A percentile compares a stretch with the other conserved stretches of the same genome.
Evolutionary conservation across 75 land plant species (phyloP).

Genomic region (Selaginella moellendorffii): DNA sequence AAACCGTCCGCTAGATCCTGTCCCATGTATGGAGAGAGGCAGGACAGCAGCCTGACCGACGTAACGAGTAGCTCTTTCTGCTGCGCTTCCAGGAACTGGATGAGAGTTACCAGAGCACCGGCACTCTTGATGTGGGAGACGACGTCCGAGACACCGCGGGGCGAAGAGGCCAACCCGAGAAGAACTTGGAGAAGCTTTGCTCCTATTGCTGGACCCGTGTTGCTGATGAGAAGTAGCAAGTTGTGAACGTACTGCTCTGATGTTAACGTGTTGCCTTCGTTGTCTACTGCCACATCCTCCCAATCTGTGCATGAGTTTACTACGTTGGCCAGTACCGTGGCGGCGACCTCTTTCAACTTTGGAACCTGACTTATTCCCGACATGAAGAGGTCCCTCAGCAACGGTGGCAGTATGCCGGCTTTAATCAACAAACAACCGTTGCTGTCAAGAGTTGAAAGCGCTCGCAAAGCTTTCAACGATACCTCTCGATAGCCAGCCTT

Average conservation of each 20-base stretch:
- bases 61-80: constrained; percentile 35
- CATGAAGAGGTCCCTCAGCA: constrained; percentile 66
- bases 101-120: constrained; percentile 79
- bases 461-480: constrained; percentile 65
- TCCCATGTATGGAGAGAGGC: constrained; percentile 77
- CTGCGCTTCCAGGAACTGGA: constrained; percentile 43
- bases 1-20: constrained; percentile 53
- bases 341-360: constrained; percentile 81
- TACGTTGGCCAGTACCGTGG: constrained; percentile 79
- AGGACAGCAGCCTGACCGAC: constrained; percentile 40
- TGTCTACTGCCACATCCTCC: constrained; percentile 44
- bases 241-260: constrained; percentile 75
- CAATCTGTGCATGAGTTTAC: constrained; percentile 59
- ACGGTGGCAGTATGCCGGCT: constrained; percentile 74
- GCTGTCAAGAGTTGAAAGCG: constrained; percentile 58
- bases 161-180: constrained; percentile 64
- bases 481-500: constrained; percentile 47
- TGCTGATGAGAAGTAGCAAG: constrained; percentile 82
- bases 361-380: constrained; percentile 36
- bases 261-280: constrained; percentile 57
- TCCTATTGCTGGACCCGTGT: constrained; percentile 67
- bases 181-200: constrained; percentile 78
- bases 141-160: constrained; percentile 35
- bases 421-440: constrained; percentile 57
- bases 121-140: constrained; percentile 67